Base-by-base conservation (phyloP, 768 basidiomycete genomes). In the Pleurotus ostreatus region DNA sequence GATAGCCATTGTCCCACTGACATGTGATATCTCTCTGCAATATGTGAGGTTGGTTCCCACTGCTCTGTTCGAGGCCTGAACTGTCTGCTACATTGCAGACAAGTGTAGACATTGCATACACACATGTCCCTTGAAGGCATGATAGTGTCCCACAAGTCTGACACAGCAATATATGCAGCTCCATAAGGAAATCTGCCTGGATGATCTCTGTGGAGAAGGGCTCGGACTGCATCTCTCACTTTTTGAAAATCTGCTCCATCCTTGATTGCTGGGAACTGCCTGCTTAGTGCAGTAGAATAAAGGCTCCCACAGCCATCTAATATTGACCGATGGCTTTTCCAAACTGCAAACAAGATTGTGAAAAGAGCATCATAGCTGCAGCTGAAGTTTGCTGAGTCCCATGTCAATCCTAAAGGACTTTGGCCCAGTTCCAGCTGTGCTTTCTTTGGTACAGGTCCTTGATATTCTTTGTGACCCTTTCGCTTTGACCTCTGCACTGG, bases 331-430 rank as follows among this genome's bases (percentile, higher is more conserved):
- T 37, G 8, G 5, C 18, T 47, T 46, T 34, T 41, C 55, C 46
- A 57, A 1, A 22, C 9, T 34, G 49, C 5, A 22, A 1, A 30
- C 2, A 49, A 20, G 7, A 56, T 49, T 3, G 22, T 23, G 13
- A 46, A 23, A 4, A 60, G 41, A 20, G 59, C 37, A 49, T 65
- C 64, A 56, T 64, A 65, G 3, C 63, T 61, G 58, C 64, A 65
- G 25, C 64, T 65, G 26, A 59, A 61, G 43, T 61, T 54, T 12
- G 8, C 51, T 15, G 30, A 16, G 25, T 58, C 34, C 64, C 63
- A 65, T 46, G 12, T 34, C 5, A 53, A n/a, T 4, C 63, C 64
- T 30, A 51, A 5, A 22, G 59, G 51, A 11, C 25, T 20, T 20
- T 20, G 20, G 20, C 20, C 25, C 25, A 26, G 7, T 26, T 26